Base-by-base conservation (phyloP, 73 alveolate species). In the Breviolum minutum region DNA sequence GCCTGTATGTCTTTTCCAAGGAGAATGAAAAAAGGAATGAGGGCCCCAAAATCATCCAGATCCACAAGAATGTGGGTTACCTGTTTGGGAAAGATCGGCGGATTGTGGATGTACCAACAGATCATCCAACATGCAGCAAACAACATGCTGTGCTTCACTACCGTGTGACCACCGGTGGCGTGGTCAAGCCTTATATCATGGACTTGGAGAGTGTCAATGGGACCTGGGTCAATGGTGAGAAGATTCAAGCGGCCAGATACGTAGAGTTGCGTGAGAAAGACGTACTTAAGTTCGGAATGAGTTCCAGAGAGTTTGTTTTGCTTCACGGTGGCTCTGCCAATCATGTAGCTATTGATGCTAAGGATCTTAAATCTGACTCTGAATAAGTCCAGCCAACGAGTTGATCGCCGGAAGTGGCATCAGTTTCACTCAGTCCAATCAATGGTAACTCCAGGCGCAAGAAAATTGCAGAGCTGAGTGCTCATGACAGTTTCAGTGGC, bases 101-200 rank as follows among this genome's bases (percentile, higher is more conserved):
- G 80, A 99, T 99, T 27, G 99, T 99, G 81, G 99, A 99, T 88
- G 99, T 99, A 80, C 94, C 99, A 24, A 85, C 99, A 13, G 99
- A 99, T 85, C 99, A 99, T 95, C 99, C 99, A 63, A 99, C 99
- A 12, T 99, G 99, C 87, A 99, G 99, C 27, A 96, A 99, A 91
- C 99, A 99, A 99, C 99, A 99, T 99, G 99, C 99, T 3, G 99
- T 99, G 61, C 99, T 99, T 32, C 99, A 99, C 94, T 99, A 99
- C 98, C 99, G 99, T 87, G 95, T 29, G 99, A 99, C 88, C 88
- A 82, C 68, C 84, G 89, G 99, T 60, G 98, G 98, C 64, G 4
- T 97, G 68, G 98, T 99, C 79, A 98, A 95, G 87, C 99, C 99
- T 13, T 99, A 99, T 98, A 86, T 99, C 74, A 99, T 99, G 99